A percentile compares a stretch with the other conserved stretches of the same genome.
phyloP scores from a whole-genome alignment of 2,329 filamentous ascomycete genomes.

The Trichoderma guizhouense region DNA sequence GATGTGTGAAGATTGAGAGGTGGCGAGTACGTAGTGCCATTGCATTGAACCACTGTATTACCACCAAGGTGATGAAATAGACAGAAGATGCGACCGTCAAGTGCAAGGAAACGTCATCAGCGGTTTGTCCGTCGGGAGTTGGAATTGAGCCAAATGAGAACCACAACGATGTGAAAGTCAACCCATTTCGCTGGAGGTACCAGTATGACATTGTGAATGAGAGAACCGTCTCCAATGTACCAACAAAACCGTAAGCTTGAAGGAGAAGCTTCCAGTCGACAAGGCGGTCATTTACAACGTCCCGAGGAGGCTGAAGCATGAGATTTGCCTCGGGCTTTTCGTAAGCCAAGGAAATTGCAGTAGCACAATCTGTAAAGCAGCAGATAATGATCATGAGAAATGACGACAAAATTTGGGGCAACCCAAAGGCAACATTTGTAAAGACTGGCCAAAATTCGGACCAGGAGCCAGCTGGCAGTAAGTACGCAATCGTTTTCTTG shows the following conservation, averaged over 20 bases:
- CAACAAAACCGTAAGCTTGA: not conserved
- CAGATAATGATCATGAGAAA: not conserved
- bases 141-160: not conserved
- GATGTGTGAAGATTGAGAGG: not conserved
- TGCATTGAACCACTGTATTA: not conserved
- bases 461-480: not conserved
- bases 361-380: not conserved
- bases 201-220: not conserved
- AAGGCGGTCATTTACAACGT: not conserved
- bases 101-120: not conserved
- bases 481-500: not conserved
- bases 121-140: not conserved
- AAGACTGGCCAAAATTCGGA: not conserved
- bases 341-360: not conserved
- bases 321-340: not conserved
- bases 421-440: not conserved
- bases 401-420: not conserved
- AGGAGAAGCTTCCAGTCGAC: not conserved
- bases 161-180: not conserved
- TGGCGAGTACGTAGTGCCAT: not conserved
- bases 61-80: not conserved
- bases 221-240: not conserved
- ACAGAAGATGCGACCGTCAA: not conserved
- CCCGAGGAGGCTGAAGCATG: not conserved
- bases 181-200: not conserved